Conservation (phyloP, 805 yeast species). For the Sugiyamaella valdiviana region DNA sequence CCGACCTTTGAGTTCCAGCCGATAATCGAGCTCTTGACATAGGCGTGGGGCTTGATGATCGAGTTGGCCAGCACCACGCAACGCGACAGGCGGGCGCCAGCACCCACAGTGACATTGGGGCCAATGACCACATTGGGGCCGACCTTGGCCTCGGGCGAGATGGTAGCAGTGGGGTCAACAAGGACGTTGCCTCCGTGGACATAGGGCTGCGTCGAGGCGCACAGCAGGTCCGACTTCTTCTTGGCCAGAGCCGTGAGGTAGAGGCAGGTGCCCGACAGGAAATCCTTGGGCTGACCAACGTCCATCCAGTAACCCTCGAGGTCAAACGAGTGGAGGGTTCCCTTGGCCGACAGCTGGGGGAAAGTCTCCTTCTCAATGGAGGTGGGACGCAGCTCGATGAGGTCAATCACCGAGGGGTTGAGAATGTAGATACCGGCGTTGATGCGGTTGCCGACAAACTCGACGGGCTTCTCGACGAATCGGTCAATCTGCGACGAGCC, state of each 20-base stretch:
- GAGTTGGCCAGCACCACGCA: slow-evolving; percentile 90
- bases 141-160: slow-evolving; percentile 86
- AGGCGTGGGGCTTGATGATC: slow-evolving; percentile 91
- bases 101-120: slow-evolving; percentile 92
- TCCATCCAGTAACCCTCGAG: slow-evolving; percentile 99
- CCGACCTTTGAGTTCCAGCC: slow-evolving; percentile 99
- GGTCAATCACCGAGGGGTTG: slow-evolving; percentile 95
- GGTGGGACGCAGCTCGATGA: slow-evolving; percentile 97
- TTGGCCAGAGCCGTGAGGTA: slow-evolving; percentile 82
- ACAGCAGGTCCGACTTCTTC: slow-evolving; percentile 66
- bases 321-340: slow-evolving; percentile 87
- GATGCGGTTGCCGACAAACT: slow-evolving; percentile 98
- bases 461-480: slow-evolving; percentile 98
- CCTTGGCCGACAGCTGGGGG: slow-evolving; percentile 90
- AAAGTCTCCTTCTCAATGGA: slow-evolving; percentile 99
- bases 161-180: slow-evolving; percentile 91
- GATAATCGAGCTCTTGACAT: slow-evolving; percentile 94
- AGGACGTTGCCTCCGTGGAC: slow-evolving; percentile 89
- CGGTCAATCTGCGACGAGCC: slow-evolving; percentile 94
- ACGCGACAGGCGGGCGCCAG: slow-evolving; percentile 97
- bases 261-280: slow-evolving; percentile 89
- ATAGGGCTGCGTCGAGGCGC: slow-evolving; percentile 54
- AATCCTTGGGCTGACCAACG: slow-evolving; percentile 99
- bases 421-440: slow-evolving; percentile 98
- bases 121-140: slow-evolving; percentile 99